Conservation (phyloP, 768 basidiomycete genomes). For the Kwoniella mangroviensis region DNA sequence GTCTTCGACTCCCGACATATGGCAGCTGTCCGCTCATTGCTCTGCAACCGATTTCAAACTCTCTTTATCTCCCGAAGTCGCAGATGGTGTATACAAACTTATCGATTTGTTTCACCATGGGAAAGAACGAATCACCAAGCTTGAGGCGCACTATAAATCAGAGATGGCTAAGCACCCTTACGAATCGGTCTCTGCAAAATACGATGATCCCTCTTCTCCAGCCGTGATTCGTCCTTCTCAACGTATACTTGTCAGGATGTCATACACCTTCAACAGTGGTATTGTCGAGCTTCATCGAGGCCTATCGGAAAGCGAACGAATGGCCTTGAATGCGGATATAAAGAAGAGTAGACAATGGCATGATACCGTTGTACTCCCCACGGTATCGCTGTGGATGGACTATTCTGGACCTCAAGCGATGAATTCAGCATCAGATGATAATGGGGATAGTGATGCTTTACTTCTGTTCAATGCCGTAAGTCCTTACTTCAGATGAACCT, state of each 20-base stretch:
- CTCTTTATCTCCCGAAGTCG: slow-evolving; percentile 43
- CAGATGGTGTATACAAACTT: slow-evolving; percentile 46
- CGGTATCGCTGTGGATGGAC: slow-evolving; percentile 48
- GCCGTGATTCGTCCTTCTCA: slow-evolving; percentile 22
- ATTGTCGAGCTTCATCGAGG: slow-evolving; percentile 74
- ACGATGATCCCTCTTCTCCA: slow-evolving; percentile 58
- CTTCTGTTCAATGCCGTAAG: slow-evolving; percentile 81
- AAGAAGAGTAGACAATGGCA: slow-evolving; percentile 64
- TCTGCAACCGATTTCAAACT: slow-evolving; percentile 53
- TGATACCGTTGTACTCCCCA: slow-evolving; percentile 67
- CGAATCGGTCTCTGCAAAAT: slow-evolving; percentile 30
- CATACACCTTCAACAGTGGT: slow-evolving; percentile 81
- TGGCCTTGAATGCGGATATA: slow-evolving; percentile 56
- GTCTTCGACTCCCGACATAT: slow-evolving; percentile 33
- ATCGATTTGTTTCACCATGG: slow-evolving; percentile 53
- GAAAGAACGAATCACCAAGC: slow-evolving; percentile 35
- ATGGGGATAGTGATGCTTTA: slow-evolving; percentile 58
- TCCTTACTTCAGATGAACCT: not conserved
- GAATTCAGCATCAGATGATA: slow-evolving; percentile 6
- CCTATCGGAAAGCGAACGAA: slow-evolving; percentile 32
- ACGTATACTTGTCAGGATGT: slow-evolving; percentile 62
- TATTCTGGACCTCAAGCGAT: slow-evolving; percentile 35
- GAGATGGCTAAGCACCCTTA: slow-evolving; percentile 29
- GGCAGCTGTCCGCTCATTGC: slow-evolving; percentile 49
- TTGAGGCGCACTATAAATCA: slow-evolving; percentile 44